These are phyloP conservation scores for Penicillium ochrochloron DNA, from an alignment of 495 filamentous ascomycete species.

Conservation along the genomic window DNA sequence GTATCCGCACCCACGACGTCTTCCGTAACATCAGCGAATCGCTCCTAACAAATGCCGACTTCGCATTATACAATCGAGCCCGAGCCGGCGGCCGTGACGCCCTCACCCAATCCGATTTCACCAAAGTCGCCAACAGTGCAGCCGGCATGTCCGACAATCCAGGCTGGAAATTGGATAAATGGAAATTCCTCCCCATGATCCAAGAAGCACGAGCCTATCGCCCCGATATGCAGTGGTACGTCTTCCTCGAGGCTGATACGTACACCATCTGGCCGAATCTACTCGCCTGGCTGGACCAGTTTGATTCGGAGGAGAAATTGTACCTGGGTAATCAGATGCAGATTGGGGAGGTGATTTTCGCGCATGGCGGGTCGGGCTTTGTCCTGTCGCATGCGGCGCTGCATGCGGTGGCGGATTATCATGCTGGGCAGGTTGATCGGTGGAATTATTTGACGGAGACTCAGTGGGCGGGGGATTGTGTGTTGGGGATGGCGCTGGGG, in stretches of 20 bases:
- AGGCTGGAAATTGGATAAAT: slow-evolving; percentile 72
- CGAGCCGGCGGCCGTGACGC: slow-evolving; percentile 38
- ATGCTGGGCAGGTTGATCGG: slow-evolving; percentile 19
- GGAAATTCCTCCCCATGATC: slow-evolving; percentile 72
- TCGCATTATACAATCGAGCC: slow-evolving; percentile 49
- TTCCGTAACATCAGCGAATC: slow-evolving; percentile 41
- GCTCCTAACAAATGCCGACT: slow-evolving; percentile 44
- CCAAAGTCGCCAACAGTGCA: slow-evolving; percentile 38
- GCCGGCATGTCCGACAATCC: slow-evolving; percentile 45
- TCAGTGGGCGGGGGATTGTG: slow-evolving; percentile 49
- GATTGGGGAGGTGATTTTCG: slow-evolving; percentile 53
- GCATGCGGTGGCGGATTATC: slow-evolving; percentile 28
- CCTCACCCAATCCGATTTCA: slow-evolving; percentile 33
- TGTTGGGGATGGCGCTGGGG: slow-evolving; percentile 49
- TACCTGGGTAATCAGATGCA: slow-evolving; percentile 63
- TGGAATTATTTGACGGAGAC: slow-evolving; percentile 37
- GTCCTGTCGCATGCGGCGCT: slow-evolving; percentile 50
- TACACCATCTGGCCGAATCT: slow-evolving; percentile 68
- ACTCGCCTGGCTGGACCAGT: slow-evolving; percentile 55
- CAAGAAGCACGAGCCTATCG: slow-evolving; percentile 55
- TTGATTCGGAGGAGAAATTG: slow-evolving; percentile 51
- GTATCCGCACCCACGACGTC: slow-evolving; percentile 47
- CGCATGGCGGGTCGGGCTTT: slow-evolving; percentile 71
- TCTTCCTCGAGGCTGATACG: slow-evolving; percentile 72
- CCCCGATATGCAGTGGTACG: slow-evolving; percentile 64